Conservation (phyloP, 73 alveolate genomes). For the Tetrahymena elliotti region DNA sequence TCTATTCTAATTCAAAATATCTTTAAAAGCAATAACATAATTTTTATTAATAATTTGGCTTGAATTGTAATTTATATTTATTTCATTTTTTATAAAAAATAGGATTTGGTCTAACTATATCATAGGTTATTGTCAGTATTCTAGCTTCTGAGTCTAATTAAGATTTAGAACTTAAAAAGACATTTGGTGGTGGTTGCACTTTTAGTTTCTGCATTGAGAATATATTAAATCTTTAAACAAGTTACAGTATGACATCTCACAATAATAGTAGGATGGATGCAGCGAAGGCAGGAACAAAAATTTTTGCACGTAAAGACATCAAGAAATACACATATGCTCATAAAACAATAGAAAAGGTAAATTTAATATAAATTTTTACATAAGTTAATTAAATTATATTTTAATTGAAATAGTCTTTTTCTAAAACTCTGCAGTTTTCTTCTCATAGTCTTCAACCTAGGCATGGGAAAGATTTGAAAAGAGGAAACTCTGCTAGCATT, state of each 20-base stretch:
- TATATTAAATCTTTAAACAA: background rate
- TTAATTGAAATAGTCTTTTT: background rate
- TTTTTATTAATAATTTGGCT: no score
- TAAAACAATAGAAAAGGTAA: background rate
- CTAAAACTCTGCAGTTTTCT: background rate
- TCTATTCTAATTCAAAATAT: no score
- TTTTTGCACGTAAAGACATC: background rate
- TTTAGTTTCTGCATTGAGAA: background rate
- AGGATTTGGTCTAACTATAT: conserved; percentile 41
- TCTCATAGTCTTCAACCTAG: background rate
- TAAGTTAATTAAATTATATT: background rate
- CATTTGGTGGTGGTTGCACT: conserved; percentile 3
- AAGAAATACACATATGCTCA: background rate
- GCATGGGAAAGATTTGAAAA: background rate
- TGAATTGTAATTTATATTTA: background rate
- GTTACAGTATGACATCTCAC: background rate
- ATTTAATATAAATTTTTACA: background rate
- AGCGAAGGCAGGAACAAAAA: conserved; percentile 12
- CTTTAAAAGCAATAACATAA: no score
- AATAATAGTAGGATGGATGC: conserved; percentile 7
- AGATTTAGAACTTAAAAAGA: background rate
- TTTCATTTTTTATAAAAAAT: background rate
- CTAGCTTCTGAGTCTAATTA: background rate
- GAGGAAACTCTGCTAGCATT: background rate
- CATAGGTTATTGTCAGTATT: conserved; percentile 10